Base-by-base conservation (phyloP, 1,284 basidiomycete species). In the Irpex rosettiformis region DNA sequence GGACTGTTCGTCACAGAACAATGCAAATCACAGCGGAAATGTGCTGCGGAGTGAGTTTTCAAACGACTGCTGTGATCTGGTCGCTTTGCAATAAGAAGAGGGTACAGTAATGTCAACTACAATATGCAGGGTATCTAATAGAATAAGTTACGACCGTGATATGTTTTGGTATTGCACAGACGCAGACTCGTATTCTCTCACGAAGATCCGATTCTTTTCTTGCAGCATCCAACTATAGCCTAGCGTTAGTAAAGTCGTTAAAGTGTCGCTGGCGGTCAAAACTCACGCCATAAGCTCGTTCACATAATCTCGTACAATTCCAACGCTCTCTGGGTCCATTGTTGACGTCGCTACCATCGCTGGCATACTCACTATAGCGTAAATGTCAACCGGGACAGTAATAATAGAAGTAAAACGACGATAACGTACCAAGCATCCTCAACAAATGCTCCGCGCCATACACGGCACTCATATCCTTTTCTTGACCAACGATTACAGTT, bases 361-460 rank as follows among this genome's bases (percentile, higher is more conserved):
- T 2, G 89, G 89, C 37, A 91, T 72, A 58, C 80, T 86, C 68
- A 91, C 89, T 83, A 75, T 70, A 1, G 24, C 13, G 24, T 2
- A 22, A 8, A 18, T 74, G 77, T 58, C 81, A 73, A 64, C 13
- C 22, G 13, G 58, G 40, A 28, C 24, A 42, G 5, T 21, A 29
- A 30, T 25, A 11, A 6, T n/a, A 48, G 22, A 45, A 43, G 18
- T 24, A 25, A 5, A 54, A n/a, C n/a, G 58, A 42, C 27, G 21
- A 16, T 29, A 79, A 53, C 86, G 61, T 65, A 97, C 95, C 96
- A 63, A 99, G 81, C 80, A 99, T 88, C 55, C 96, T 79, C 60
- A 98, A 72, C 13, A 99, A 72, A 73, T 99, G 96, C 71, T 99
- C 96, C 3, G 93, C 94, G 0, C 96, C 97, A 68, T 99, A 99